phyloP scores from a whole-genome alignment of 345 rosid genomes.

The Pistacia atlantica region DNA sequence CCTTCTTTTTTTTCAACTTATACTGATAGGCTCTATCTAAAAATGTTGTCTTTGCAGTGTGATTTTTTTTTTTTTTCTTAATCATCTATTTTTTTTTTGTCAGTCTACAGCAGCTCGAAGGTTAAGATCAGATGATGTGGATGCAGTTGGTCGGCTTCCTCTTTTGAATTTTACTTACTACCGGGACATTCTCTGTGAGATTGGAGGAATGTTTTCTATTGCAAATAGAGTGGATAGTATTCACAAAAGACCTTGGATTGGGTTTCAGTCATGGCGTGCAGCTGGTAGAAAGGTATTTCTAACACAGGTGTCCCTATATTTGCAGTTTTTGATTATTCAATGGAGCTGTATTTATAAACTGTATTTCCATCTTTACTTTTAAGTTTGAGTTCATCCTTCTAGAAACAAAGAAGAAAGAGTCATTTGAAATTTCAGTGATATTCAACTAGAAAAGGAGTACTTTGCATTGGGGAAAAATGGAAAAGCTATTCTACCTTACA shows the following conservation, averaged over 20 bases:
- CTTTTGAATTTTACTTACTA: slow-evolving; percentile 67
- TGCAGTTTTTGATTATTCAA: slow-evolving; percentile 2
- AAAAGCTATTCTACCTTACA: not conserved
- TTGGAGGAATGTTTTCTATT: slow-evolving; percentile 95
- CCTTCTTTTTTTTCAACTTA: not conserved
- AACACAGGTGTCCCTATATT: slow-evolving; percentile 14
- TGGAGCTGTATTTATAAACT: slow-evolving; percentile 9
- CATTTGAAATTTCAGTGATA: not conserved
- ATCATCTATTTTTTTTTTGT: slow-evolving; percentile 22
- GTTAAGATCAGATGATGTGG: slow-evolving; percentile 92
- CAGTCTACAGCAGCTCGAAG: slow-evolving; percentile 78
- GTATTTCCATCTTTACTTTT: not conserved
- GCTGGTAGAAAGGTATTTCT: slow-evolving; percentile 91
- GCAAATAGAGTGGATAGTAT: slow-evolving; percentile 88
- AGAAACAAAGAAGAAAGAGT: not conserved
- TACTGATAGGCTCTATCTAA: not conserved
- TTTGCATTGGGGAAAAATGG: not conserved
- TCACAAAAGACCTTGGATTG: slow-evolving; percentile 99
- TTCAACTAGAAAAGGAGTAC: not conserved
- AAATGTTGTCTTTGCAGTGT: not conserved
- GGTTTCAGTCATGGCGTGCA: slow-evolving; percentile 99
- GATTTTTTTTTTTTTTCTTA: not conserved
- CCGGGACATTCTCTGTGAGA: slow-evolving; percentile 75
- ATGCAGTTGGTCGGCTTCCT: slow-evolving; percentile 80
- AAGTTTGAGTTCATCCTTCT: not conserved